Conservation (phyloP, 2,329 filamentous ascomycete genomes). For the Periconia macrospinosa region DNA sequence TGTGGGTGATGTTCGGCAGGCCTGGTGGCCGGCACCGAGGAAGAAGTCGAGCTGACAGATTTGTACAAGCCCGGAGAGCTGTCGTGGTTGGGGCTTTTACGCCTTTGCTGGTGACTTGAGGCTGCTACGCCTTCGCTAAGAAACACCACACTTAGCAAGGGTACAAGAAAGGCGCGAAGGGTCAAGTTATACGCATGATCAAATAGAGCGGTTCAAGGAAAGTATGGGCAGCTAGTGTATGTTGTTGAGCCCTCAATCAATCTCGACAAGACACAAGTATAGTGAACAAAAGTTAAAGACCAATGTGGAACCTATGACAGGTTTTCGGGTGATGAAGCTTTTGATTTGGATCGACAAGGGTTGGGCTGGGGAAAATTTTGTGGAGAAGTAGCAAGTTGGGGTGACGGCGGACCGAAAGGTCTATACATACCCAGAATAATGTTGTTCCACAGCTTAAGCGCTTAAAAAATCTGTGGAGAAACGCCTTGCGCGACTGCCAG, state of each 20-base stretch:
- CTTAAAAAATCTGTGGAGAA: constrained; percentile 8
- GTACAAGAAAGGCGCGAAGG: neutral
- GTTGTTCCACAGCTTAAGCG: neutral
- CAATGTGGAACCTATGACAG: neutral
- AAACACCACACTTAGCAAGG: constrained; percentile 1
- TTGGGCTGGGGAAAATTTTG: neutral
- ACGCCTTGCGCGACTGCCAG: constrained; percentile 6
- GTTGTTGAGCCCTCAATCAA: neutral
- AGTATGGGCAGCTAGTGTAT: neutral
- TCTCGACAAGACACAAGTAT: neutral
- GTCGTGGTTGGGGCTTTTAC: neutral
- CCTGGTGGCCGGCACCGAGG: neutral
- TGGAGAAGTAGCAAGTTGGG: neutral
- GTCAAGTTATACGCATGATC: neutral
- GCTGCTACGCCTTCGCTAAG: neutral
- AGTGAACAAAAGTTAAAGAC: neutral
- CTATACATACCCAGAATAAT: constrained; percentile 5
- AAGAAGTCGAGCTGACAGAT: neutral
- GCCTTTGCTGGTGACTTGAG: neutral
- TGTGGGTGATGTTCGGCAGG: neutral
- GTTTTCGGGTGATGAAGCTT: neutral
- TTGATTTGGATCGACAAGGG: neutral
- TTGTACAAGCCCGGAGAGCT: neutral
- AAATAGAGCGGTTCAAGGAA: neutral
- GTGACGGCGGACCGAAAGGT: neutral